Conservation (phyloP, 371 early-diverging fungal species). For the Mortierella sp. region DNA sequence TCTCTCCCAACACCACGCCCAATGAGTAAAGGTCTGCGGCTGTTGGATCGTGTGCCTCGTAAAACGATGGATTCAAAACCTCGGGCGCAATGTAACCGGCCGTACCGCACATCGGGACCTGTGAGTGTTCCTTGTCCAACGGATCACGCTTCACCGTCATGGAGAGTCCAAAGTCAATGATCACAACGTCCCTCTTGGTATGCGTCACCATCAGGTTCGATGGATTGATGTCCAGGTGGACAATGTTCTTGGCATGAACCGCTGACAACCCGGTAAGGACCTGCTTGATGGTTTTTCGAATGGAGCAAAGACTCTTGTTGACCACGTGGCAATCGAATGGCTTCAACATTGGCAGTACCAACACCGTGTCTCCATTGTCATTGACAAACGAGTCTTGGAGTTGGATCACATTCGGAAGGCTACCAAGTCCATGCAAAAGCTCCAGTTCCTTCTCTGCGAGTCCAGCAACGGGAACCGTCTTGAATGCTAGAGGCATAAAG, state of each 20-base stretch:
- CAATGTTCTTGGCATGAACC: constrained; percentile 63
- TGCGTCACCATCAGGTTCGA: constrained; percentile 72
- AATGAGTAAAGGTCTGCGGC: constrained; percentile 69
- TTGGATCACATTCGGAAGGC: constrained; percentile 60
- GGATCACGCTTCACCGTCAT: constrained; percentile 38
- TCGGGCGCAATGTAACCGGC: constrained; percentile 85
- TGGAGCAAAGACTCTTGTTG: constrained; percentile 40
- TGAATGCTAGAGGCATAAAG: constrained; percentile 67
- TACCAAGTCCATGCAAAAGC: constrained; percentile 55
- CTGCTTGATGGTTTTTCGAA: constrained; percentile 52
- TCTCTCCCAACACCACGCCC: constrained; percentile 73
- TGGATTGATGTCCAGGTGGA: constrained; percentile 73
- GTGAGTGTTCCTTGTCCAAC: neutral
- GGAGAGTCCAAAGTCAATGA: constrained; percentile 80
- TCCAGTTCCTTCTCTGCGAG: constrained; percentile 63
- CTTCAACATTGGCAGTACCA: constrained; percentile 66
- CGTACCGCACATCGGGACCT: constrained; percentile 69
- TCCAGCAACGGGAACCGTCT: constrained; percentile 62
- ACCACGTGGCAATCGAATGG: constrained; percentile 37
- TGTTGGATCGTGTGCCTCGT: constrained; percentile 40
- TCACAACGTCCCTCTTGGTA: constrained; percentile 59
- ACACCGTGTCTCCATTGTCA: constrained; percentile 59
- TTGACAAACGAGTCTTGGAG: constrained; percentile 68
- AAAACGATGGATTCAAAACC: constrained; percentile 52
- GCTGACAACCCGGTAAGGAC: constrained; percentile 57